phyloP scores from a whole-genome alignment of 805 yeast genomes.

The Zygosaccharomyces pseudorouxii region DNA sequence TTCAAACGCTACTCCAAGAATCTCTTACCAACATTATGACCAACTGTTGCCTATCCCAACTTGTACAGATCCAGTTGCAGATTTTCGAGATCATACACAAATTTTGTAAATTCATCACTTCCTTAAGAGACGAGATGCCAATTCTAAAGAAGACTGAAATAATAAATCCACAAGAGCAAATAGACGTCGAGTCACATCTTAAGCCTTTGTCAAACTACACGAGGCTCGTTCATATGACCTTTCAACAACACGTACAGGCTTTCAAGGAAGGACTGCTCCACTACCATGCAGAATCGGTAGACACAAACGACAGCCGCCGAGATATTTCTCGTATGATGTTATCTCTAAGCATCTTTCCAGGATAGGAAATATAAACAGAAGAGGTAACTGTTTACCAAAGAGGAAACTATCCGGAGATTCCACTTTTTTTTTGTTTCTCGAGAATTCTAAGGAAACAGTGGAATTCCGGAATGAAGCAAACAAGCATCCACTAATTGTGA shows the following conservation, averaged over 20 bases:
- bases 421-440: constrained; percentile 3
- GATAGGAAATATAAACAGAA: background rate
- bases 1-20: constrained; percentile 24
- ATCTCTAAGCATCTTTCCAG: background rate
- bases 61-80: constrained; percentile 30
- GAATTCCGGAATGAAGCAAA: constrained; percentile 4
- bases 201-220: constrained; percentile 20
- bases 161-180: background rate
- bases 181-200: constrained; percentile 3
- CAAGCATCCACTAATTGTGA: constrained; percentile 5
- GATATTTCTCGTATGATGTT: constrained; percentile 3
- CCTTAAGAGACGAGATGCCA: constrained; percentile 23
- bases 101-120: constrained; percentile 30
- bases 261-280: constrained; percentile 22
- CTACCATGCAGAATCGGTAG: constrained; percentile 9
- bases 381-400: background rate
- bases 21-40: constrained; percentile 30
- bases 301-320: constrained; percentile 7
- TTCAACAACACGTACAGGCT: constrained; percentile 19
- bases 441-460: constrained; percentile 1
- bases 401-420: background rate
- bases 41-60: constrained; percentile 24
- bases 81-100: constrained; percentile 31
- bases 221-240: constrained; percentile 11
- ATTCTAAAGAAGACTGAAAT: constrained; percentile 7